Conservation (phyloP, 495 filamentous ascomycete species). For the Aspergillus ellipticus region DNA sequence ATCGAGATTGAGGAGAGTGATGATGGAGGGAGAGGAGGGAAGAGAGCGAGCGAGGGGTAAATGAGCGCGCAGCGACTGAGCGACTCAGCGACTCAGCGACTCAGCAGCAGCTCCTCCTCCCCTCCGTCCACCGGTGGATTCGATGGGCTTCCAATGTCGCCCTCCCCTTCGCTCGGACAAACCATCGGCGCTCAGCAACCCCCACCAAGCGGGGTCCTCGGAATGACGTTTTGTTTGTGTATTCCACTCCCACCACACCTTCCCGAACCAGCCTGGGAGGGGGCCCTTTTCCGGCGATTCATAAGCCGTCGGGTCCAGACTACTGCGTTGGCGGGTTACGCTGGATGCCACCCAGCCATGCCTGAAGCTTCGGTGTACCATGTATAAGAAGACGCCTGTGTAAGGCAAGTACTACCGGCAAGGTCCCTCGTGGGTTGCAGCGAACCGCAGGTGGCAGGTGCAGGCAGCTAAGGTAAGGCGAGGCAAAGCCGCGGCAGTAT, state of each 20-base stretch:
- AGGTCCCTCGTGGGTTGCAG: too few relatives aligned
- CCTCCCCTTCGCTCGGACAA: conserved; percentile 1
- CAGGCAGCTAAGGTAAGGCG: not conserved
- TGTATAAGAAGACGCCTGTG: too few relatives aligned
- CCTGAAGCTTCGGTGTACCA: too few relatives aligned
- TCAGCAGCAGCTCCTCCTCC: not conserved
- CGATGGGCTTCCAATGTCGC: conserved; percentile 17
- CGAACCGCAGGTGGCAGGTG: not conserved
- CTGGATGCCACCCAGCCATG: too few relatives aligned
- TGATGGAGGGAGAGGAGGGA: conserved; percentile 13
- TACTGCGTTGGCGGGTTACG: too few relatives aligned
- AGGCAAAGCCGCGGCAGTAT: not conserved
- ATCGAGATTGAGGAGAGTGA: conserved; percentile 6
- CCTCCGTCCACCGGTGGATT: conserved; percentile 8
- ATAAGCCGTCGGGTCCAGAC: conserved; percentile 21
- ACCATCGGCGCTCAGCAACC: not conserved
- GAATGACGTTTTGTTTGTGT: conserved; percentile 24
- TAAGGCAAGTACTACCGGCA: too few relatives aligned
- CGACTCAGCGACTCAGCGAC: not conserved
- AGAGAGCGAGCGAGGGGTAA: conserved; percentile 20
- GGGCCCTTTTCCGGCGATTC: conserved; percentile 14
- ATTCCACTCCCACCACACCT: not conserved
- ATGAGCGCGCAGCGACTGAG: not conserved
- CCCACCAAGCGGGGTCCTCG: conserved; percentile 28
- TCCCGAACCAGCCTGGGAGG: not conserved